phyloP scores from a whole-genome alignment of 257 asterid genomes.

The Ophiorrhiza pumila region DNA sequence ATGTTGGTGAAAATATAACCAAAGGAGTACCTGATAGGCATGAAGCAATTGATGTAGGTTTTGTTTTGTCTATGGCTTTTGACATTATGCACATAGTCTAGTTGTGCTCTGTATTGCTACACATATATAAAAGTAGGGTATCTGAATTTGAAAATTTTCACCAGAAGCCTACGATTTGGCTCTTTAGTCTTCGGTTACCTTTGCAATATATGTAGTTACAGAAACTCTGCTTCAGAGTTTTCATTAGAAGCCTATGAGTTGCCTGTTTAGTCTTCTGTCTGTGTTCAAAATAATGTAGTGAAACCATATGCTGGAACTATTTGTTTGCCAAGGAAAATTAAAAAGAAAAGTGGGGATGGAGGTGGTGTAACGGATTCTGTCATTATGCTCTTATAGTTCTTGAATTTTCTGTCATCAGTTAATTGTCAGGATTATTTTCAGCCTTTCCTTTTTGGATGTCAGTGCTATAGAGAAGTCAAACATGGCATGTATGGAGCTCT shows the following conservation, averaged over 20 bases:
- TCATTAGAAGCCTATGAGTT: not conserved
- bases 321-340: too few species aligned
- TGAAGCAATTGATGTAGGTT: constrained; percentile 94
- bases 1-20: constrained; percentile 70
- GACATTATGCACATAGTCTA: not conserved
- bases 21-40: constrained; percentile 84
- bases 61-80: not conserved
- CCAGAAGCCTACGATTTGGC: not conserved
- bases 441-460: constrained; percentile 23
- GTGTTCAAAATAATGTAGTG: not conserved
- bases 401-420: not conserved
- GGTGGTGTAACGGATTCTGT: not conserved
- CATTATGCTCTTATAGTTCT: not conserved
- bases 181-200: not conserved
- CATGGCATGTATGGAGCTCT: constrained; percentile 74
- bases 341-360: too few species aligned
- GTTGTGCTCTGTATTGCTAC: not conserved
- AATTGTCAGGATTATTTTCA: not conserved
- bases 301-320: not conserved
- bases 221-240: not conserved
- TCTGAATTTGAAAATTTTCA: not conserved
- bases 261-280: not conserved
- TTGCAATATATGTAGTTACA: not conserved
- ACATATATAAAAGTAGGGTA: not conserved
- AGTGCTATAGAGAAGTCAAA: constrained; percentile 75